Base-by-base conservation (phyloP, 768 basidiomycete genomes). In the Holtermanniella nyarrowii region DNA sequence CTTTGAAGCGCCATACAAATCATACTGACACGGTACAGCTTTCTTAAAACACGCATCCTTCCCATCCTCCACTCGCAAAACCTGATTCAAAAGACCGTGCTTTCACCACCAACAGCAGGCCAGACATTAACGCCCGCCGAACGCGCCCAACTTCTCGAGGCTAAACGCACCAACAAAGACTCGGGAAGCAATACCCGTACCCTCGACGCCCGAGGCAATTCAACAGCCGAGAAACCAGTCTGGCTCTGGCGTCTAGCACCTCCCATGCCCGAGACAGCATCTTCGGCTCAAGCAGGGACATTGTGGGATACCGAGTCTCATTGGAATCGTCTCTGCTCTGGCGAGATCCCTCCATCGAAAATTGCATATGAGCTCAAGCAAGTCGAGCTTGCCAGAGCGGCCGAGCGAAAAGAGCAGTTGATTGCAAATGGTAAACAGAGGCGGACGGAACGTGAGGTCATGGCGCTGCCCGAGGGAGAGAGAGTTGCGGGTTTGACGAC, bases 361-460 rank as follows among this genome's bases (percentile, higher is more conserved):
- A 18, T 58, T 1, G 52, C 47, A 21, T 22, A 44, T 10, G 52
- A 54, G 26, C 52, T 39, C 23, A 52, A 42, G 5, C 25, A 42
- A n/a, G 27, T 37, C 20, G 25, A 45, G 10, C 23, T 10, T 24
- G 41, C 26, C 10, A 26, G 52, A 21, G 45, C 50, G 37, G 20
- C 25, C 18, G 52, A 51, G 18, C 37, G 44, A 22, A 46, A 52
- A 18, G 57, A 61, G 16, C 26, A 44, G 21, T 46, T 27, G 18
- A 46, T 52, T 18, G 47, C 51, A 12, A n/a, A 26, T 16, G 57
- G 53, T 14, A 41, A 45, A 21, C 46, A 39, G 5, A 13, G 50
- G 13, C 52, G 62, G 52, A 62, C 57, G 2, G 58, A 62, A 25
- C 25, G 56, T 18, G 59, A 67, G 42, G 54, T 65, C 16, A 55